Percentiles rank a stretch among this genome's conserved stretches.
phyloP scores from a whole-genome alignment of 257 asterid genomes.

The Capsicum chinense region DNA sequence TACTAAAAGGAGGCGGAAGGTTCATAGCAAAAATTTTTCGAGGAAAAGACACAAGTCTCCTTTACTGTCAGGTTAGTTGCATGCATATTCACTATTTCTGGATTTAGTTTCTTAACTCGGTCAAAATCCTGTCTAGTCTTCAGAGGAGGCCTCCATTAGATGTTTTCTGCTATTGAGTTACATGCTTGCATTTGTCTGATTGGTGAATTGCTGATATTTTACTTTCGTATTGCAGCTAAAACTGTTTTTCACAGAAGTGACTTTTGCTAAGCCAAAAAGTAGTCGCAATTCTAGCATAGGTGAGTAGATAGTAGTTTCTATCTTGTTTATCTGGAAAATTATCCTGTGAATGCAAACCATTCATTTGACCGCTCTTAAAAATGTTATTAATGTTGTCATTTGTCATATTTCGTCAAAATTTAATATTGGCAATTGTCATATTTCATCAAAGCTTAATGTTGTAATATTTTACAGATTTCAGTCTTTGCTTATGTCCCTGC shows the following conservation, averaged over 20 bases:
- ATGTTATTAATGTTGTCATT: not conserved
- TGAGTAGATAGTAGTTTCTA: slow-evolving; percentile 36
- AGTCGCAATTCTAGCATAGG: slow-evolving; percentile 99
- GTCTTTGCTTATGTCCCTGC: not conserved
- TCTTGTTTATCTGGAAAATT: not conserved
- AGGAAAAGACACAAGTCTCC: slow-evolving; percentile 97
- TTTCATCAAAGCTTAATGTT: not conserved
- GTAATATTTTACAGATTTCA: not conserved
- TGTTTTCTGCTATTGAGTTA: slow-evolving; percentile 13
- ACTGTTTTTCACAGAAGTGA: slow-evolving; percentile 85
- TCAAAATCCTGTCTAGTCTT: not conserved
- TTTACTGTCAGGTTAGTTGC: slow-evolving; percentile 81
- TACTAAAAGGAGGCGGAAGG: slow-evolving; percentile 86
- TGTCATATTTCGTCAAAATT: not conserved
- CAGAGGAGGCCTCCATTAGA: not conserved
- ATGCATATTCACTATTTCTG: slow-evolving; percentile 1
- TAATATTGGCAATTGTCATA: not conserved
- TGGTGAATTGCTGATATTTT: slow-evolving; percentile 32
- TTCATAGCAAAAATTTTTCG: slow-evolving; percentile 95
- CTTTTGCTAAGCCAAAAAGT: slow-evolving; percentile 98
- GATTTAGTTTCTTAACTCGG: not conserved
- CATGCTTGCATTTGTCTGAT: slow-evolving; percentile 6
- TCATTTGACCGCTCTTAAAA: not conserved
- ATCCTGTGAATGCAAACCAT: not conserved
- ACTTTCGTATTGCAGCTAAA: slow-evolving; percentile 67